Conservation (phyloP, 805 yeast species). For the Kurtzmaniella cleridarum region DNA sequence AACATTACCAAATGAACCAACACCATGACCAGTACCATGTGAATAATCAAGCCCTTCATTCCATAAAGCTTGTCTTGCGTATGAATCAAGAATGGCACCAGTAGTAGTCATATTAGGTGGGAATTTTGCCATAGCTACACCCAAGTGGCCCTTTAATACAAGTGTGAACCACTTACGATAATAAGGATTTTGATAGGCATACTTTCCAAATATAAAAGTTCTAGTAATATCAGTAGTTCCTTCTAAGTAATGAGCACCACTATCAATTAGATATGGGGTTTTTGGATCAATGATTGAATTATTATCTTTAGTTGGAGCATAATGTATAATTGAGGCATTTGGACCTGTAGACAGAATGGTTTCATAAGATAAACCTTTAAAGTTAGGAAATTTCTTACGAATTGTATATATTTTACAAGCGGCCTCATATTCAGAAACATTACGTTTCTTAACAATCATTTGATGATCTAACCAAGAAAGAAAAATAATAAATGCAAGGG, state of each 20-base stretch:
- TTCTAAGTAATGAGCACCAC: slow-evolving; percentile 88
- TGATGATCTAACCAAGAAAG: slow-evolving; percentile 76
- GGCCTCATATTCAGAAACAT: slow-evolving; percentile 61
- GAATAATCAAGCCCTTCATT: slow-evolving; percentile 76
- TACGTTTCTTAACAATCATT: slow-evolving; percentile 33
- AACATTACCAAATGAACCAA: slow-evolving; percentile 86
- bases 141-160: slow-evolving; percentile 88
- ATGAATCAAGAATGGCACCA: slow-evolving; percentile 70
- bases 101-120: slow-evolving; percentile 61
- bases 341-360: slow-evolving; percentile 74
- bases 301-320: slow-evolving; percentile 58
- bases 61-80: slow-evolving; percentile 84
- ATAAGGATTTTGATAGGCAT: slow-evolving; percentile 36
- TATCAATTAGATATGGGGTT: slow-evolving; percentile 72
- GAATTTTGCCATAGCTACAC: slow-evolving; percentile 74
- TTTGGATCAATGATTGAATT: slow-evolving; percentile 58
- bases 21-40: slow-evolving; percentile 98
- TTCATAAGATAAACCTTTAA: slow-evolving; percentile 66
- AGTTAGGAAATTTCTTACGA: slow-evolving; percentile 49
- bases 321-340: slow-evolving; percentile 72
- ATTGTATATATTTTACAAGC: slow-evolving; percentile 53
- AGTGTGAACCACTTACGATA: slow-evolving; percentile 73
- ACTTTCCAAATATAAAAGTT: slow-evolving; percentile 60
- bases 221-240: slow-evolving; percentile 97
- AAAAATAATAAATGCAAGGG: slow-evolving; percentile 66